Percentiles rank a stretch among this genome's conserved stretches.
These are phyloP conservation scores for Trichoderma koningii DNA, from an alignment of 2,329 filamentous ascomycete genomes.

Conservation along the genomic window DNA sequence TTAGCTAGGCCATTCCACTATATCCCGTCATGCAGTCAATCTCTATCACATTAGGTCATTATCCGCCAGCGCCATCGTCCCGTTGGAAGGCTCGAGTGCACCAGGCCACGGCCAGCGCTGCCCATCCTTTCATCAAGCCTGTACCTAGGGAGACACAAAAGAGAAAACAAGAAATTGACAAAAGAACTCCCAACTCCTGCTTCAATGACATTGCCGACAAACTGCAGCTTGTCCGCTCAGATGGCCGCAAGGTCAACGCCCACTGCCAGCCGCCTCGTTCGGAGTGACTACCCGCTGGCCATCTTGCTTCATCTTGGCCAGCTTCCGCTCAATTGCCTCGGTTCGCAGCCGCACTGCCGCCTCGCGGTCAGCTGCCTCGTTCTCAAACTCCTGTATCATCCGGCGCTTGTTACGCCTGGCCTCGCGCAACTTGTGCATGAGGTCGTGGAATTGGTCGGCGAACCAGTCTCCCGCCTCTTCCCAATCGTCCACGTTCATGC, in stretches of 20 bases:
- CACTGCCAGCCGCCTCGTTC: slow-evolving; percentile 32
- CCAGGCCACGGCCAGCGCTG: slow-evolving; percentile 8
- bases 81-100: background rate
- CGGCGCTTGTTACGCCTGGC: slow-evolving; percentile 53
- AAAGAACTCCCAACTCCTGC: slow-evolving; percentile 15
- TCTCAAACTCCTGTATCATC: slow-evolving; percentile 54
- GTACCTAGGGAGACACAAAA: background rate
- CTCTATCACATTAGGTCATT: slow-evolving; percentile 8
- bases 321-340: slow-evolving; percentile 57
- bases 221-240: background rate
- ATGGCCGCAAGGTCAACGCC: background rate
- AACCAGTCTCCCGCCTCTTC: slow-evolving; percentile 64
- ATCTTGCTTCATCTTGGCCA: slow-evolving; percentile 58
- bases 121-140: background rate
- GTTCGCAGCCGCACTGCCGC: slow-evolving; percentile 55
- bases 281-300: slow-evolving; percentile 58
- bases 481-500: slow-evolving; percentile 59
- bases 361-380: slow-evolving; percentile 57
- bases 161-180: background rate
- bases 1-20: background rate
- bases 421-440: slow-evolving; percentile 52
- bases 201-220: background rate
- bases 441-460: slow-evolving; percentile 53
- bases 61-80: slow-evolving; percentile 4
- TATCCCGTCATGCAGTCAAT: slow-evolving; percentile 12